These are phyloP conservation scores for Rhodocollybia butyracea DNA, from an alignment of 768 basidiomycete species.

Conservation along the genomic window DNA sequence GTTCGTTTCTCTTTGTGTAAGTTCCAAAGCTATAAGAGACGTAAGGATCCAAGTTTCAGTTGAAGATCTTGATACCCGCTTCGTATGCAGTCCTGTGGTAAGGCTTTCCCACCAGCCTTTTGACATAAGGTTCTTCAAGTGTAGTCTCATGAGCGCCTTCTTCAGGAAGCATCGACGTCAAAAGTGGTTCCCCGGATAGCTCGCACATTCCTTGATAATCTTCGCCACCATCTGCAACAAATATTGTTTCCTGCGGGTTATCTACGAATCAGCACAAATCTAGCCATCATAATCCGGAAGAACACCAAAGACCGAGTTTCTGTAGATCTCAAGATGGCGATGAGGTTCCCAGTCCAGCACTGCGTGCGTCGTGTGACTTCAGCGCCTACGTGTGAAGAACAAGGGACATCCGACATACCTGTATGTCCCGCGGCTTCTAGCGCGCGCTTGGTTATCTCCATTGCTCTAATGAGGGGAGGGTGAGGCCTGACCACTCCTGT, in stretches of 20 bases:
- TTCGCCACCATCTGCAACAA: slow-evolving; percentile 42
- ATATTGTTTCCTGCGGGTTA: slow-evolving; percentile 37
- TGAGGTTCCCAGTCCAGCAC: slow-evolving; percentile 70
- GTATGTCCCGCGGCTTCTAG: slow-evolving; percentile 61
- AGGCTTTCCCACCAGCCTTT: slow-evolving; percentile 2
- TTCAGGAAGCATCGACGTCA: slow-evolving; percentile 43
- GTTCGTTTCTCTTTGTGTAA: slow-evolving; percentile 47
- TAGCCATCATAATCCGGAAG: not conserved
- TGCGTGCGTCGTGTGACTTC: slow-evolving; percentile 17
- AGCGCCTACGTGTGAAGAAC: not conserved
- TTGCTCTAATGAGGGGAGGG: slow-evolving; percentile 60
- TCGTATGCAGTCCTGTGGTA: slow-evolving; percentile 24
- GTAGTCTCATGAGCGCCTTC: slow-evolving; percentile 18
- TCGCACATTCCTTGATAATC: slow-evolving; percentile 40
- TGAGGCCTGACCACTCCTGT: slow-evolving; percentile 40
- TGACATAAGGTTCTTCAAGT: slow-evolving; percentile 7
- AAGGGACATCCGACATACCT: slow-evolving; percentile 34
- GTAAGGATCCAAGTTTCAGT: not conserved
- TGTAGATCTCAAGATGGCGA: slow-evolving; percentile 46
- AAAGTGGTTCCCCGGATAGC: slow-evolving; percentile 52
- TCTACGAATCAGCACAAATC: not conserved
- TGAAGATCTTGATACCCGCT: slow-evolving; percentile 22
- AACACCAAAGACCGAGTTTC: slow-evolving; percentile 30
- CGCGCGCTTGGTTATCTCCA: slow-evolving; percentile 54
- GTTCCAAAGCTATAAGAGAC: slow-evolving; percentile 49